Evolutionary conservation across 2,329 filamentous ascomycete species (phyloP), one percentile per base, ranked within the genome.

Genomic region (Fusarium continuum): DNA sequence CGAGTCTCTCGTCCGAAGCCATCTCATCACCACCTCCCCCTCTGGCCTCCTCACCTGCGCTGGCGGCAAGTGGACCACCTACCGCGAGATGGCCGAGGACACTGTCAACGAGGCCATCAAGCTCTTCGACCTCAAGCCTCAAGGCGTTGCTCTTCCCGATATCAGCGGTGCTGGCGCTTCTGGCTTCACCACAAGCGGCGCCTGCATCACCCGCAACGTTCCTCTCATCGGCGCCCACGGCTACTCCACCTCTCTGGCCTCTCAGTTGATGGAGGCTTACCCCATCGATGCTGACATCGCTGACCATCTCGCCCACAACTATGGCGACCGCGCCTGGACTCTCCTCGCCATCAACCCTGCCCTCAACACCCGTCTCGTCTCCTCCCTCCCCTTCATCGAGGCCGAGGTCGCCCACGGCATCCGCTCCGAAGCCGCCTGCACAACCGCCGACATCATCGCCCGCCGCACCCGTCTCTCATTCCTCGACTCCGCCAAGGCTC

Each of bases 11-110:
- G 91, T 95, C 55, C 90, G 91, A 66, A 93, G 90, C 77, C 91
- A 95, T 73, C 83, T 95, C 46, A 85, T 94, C 67, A 90, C 90
- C 46, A 85, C 90, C 35, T 93, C 91, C 17, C 77, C 85, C 6
- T 91, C 90, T 2, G 91, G 91, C 13, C 83, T 95, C 14, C 79
- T 95, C 67, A 94, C 91, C 46, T 92, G 91, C 75, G 90, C 91
- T 28, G 91, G 91, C 68, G 91, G 91, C 61, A 95, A 94, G 78
- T 94, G 91, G 91, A 95, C 91, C 6, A 95, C 91, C 10, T 95
- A 94, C 78, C 89, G 91, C 51, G 90, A 93, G 74, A 95, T 95
- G 91, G 89, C 91, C 47, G 90, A 95, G 75, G 91, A 94, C 70
- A 90, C 90, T 41, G 91, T 95, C 60, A 91, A 94, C 72, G 88